A percentile compares a stretch with the other conserved stretches of the same genome.
Evolutionary conservation across 2,329 filamentous ascomycete species (phyloP).

Genomic region (Beauveria sp.): DNA sequence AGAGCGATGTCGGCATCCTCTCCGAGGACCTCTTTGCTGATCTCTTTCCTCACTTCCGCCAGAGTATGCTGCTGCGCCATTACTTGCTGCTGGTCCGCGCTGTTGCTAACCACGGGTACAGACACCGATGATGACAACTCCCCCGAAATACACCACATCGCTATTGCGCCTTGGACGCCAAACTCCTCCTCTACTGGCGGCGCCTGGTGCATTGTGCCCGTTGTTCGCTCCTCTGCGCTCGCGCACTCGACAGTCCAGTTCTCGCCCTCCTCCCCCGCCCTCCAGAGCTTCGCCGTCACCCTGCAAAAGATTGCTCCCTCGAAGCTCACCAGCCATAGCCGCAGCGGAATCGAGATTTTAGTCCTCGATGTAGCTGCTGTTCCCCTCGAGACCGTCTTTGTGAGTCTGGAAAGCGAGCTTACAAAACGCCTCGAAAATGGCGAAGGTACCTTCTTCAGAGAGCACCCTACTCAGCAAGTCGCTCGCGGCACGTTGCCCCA

Average conservation of each 20-base stretch:
- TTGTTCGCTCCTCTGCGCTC: constrained; percentile 56
- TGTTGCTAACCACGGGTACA: constrained; percentile 14
- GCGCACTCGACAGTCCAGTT: constrained; percentile 74
- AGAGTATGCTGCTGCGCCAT: constrained; percentile 35
- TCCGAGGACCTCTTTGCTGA: constrained; percentile 81
- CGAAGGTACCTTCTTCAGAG: constrained; percentile 71
- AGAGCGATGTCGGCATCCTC: constrained; percentile 76
- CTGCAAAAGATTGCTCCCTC: constrained; percentile 69
- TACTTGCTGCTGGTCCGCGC: neutral
- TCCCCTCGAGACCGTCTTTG: constrained; percentile 75
- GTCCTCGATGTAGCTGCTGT: constrained; percentile 75
- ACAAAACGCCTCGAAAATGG: constrained; percentile 74
- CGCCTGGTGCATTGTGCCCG: constrained; percentile 79
- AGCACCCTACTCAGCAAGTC: constrained; percentile 41
- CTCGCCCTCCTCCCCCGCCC: constrained; percentile 60
- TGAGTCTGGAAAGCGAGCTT: constrained; percentile 75
- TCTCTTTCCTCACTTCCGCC: constrained; percentile 59
- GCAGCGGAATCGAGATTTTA: constrained; percentile 75
- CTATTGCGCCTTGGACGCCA: constrained; percentile 67
- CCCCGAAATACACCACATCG: constrained; percentile 52
- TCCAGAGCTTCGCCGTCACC: constrained; percentile 71
- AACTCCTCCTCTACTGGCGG: constrained; percentile 50
- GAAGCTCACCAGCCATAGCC: constrained; percentile 63
- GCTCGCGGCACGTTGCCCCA: constrained; percentile 33
- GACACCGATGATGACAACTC: constrained; percentile 28